Evolutionary conservation across 306 rosid species (phyloP), one percentile per base, ranked within the genome.

Genomic region (Rosa multiflora): DNA sequence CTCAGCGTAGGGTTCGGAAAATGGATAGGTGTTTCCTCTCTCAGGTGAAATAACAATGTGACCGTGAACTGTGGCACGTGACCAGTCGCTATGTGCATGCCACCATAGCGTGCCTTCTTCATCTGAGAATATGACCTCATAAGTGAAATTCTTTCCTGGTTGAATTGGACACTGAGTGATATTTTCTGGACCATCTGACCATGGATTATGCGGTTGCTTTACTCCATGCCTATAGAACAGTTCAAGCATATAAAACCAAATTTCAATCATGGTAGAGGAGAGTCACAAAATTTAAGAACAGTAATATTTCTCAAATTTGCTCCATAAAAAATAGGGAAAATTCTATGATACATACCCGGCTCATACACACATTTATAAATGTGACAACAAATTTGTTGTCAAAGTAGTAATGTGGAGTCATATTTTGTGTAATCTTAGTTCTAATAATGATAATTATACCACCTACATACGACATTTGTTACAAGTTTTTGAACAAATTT

Each of bases 41-140:
- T 20, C 0, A 1, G 81, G 81, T 56, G 44, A 78, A 10, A 78
- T 53, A 26, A 78, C 46, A 55, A 78, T 78, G 23, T 70, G 46
- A 6, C 76, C 81, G 40, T 78, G 81, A 8, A 78, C 67, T 4
- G 81, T 78, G 44, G 81, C 76, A 1, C 81, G 75, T 10, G 81
- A 52, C 81, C 81, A 78, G 17, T 69, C 76, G 6, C 81, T 78
- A 20, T 78, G 81, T 9, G 81, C 81, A 44, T 78, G 76, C 81
- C 81, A 78, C 47, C 47, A 44, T 1, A 44, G 47, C 1, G 47
- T 44, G 8, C 47, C 47, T 44, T 44, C 47, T 8, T 75, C 81
- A 69, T 17, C 29, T 5, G 81, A 78, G 26, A 78, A 70, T 13
- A 78, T 78, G 4, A 78, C 75, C 35, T 78, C 75, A n/a, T 78